Evolutionary conservation across 768 basidiomycete genomes (phyloP), one percentile per base, ranked within the genome.

Genomic region (Leccinum disarticulatum): DNA sequence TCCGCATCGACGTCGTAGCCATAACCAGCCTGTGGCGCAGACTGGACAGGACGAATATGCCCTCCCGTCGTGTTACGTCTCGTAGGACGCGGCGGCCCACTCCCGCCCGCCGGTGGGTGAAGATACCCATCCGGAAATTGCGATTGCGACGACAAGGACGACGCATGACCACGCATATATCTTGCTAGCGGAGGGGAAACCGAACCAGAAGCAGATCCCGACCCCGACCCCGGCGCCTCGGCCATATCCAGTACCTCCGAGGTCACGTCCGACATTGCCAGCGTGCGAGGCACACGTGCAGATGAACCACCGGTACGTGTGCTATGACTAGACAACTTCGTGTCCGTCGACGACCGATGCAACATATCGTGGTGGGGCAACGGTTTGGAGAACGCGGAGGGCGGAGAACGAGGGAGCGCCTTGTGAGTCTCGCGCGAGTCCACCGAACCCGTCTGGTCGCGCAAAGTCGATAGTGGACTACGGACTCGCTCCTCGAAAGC

Each of bases 21-120:
- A 22, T 76, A 69, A 35, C 77, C 77, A 8, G 75, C 65, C 52
- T 71, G 74, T 0, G 73, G 63, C 58, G 73, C 66, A 22, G 69
- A 70, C 52, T 63, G 71, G 14, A 64, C 69, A 11, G 59, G 47
- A 13, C 64, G 77, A 68, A 75, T 72, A 22, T 64, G 62, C 0
- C 87, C 84, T 3, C 90, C 88, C 0, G 84, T 90, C 2, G 90
- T 91, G 66, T 91, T 89, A 27, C 91, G 79, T 14, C 90, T 81
- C 6, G 80, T 70, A 22, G 85, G 82, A 15, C 77, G 81, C 35
- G 57, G 64, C 5, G 73, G 66, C n/a, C 58, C 52, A 7, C 62
- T 61, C 35, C 49, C 61, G 19, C 67, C 55, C 10, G 58, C 15
- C 0, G 84, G 81, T 4, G 85, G 84, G 46, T 84, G 85, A 3